Evolutionary conservation across 352 stramenopile species (phyloP).

Genomic region (Globisporangium barbulae): DNA sequence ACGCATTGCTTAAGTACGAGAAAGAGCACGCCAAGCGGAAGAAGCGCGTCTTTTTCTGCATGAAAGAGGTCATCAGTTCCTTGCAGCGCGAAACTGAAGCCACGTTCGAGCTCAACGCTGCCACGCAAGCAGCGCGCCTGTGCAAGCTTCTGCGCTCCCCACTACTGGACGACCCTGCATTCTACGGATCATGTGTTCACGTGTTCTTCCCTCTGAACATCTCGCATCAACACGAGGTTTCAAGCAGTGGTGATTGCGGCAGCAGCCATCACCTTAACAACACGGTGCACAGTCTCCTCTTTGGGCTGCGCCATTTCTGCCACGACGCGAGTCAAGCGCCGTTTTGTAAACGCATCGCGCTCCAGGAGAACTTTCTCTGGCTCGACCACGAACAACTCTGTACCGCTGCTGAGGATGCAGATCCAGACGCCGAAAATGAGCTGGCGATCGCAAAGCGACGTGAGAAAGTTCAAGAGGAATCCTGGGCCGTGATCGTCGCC

Average conservation of each 20-base stretch:
- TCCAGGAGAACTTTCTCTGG: conserved; percentile 33
- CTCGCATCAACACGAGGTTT: conserved; percentile 2
- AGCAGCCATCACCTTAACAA: neutral
- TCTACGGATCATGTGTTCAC: conserved; percentile 26
- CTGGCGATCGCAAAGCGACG: neutral
- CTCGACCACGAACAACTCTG: conserved; percentile 15
- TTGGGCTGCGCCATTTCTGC: conserved; percentile 30
- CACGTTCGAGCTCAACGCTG: conserved; percentile 10
- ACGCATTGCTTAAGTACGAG: conserved; percentile 22
- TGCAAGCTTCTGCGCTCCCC: conserved; percentile 21
- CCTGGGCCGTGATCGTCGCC: conserved; percentile 27
- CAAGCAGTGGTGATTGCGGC: neutral
- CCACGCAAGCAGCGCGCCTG: conserved; percentile 13
- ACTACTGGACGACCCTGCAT: conserved; percentile 14
- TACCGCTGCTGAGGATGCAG: neutral
- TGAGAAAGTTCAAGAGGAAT: conserved; percentile 11
- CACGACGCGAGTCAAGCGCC: conserved; percentile 12
- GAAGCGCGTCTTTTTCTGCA: conserved; percentile 25
- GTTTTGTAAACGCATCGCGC: conserved; percentile 24
- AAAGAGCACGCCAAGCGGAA: conserved; percentile 34
- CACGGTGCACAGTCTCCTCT: conserved; percentile 24
- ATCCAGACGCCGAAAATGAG: neutral
- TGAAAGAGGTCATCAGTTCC: conserved; percentile 25
- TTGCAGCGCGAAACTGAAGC: conserved; percentile 25
- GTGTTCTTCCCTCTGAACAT: conserved; percentile 32